Percentiles rank a stretch among this genome's conserved stretches.
These are phyloP conservation scores for Pyronema domesticum DNA, from an alignment of 495 filamentous ascomycete species.

Conservation along the genomic window DNA sequence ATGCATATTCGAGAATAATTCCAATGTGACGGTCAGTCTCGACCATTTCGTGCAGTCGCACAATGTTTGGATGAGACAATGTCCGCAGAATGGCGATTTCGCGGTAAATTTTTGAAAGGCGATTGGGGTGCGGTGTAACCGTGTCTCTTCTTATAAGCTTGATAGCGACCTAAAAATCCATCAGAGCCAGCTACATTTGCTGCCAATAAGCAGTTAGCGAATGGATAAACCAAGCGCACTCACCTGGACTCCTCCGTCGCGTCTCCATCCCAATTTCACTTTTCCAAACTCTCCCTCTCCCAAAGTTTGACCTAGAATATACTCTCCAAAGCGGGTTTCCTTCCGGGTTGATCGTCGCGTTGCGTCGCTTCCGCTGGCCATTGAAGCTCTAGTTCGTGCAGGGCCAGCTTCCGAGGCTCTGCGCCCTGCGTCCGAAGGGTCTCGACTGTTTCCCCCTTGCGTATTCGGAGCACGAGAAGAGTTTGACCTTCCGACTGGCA, in stretches of 20 bases:
- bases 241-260: conserved; percentile 69
- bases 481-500: conserved; percentile 20
- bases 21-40: conserved; percentile 92
- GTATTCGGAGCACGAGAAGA: conserved; percentile 16
- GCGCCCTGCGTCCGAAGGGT: conserved; percentile 10
- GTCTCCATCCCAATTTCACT: conserved; percentile 98
- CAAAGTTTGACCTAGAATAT: conserved; percentile 88
- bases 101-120: conserved; percentile 89
- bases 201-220: neutral
- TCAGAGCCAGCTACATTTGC: neutral
- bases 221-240: conserved; percentile 7
- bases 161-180: conserved; percentile 63
- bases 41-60: conserved; percentile 93
- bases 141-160: conserved; percentile 90
- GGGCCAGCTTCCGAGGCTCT: conserved; percentile 11
- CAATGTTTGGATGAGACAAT: conserved; percentile 88
- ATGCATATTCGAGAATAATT: conserved; percentile 96
- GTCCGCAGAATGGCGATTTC: conserved; percentile 81
- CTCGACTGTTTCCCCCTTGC: conserved; percentile 9
- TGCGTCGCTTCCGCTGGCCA: conserved; percentile 27
- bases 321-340: conserved; percentile 81
- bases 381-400: neutral
- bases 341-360: conserved; percentile 30
- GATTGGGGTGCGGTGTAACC: conserved; percentile 65
- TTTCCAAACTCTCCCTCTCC: conserved; percentile 98